These are phyloP conservation scores for Hypoxylon sp. DNA, from an alignment of 2,329 filamentous ascomycete genomes.

Conservation along the genomic window DNA sequence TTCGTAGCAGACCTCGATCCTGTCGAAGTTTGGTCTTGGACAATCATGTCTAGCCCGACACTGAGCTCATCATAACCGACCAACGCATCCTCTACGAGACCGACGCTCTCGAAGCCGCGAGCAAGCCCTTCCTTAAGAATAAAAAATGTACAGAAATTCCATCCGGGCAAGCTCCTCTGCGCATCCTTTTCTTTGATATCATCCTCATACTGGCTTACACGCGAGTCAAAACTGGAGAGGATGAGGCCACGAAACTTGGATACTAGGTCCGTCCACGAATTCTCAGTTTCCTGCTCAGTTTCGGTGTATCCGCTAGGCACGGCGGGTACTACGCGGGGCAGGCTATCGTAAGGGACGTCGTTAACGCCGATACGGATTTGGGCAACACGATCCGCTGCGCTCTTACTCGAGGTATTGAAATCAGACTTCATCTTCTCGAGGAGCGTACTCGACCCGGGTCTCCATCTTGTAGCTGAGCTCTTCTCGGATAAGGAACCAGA, in stretches of 20 bases:
- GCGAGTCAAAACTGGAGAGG: constrained; percentile 86
- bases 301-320: constrained; percentile 75
- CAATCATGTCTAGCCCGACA: constrained; percentile 83
- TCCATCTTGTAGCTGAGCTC: constrained; percentile 73
- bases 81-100: constrained; percentile 92
- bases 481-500: constrained; percentile 71
- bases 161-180: constrained; percentile 87
- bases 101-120: constrained; percentile 94
- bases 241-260: constrained; percentile 89
- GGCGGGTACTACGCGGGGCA: constrained; percentile 72
- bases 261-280: constrained; percentile 86
- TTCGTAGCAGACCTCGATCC: constrained; percentile 75
- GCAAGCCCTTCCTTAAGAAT: constrained; percentile 96
- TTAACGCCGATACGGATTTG: constrained; percentile 85
- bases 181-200: constrained; percentile 95
- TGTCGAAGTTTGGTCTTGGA: constrained; percentile 77
- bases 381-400: constrained; percentile 79
- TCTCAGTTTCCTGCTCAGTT: constrained; percentile 80
- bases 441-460: constrained; percentile 82
- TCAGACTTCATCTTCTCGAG: constrained; percentile 91
- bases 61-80: constrained; percentile 95
- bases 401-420: constrained; percentile 82
- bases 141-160: constrained; percentile 99
- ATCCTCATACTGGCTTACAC: constrained; percentile 95
- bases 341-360: constrained; percentile 73